Evolutionary conservation across 2,329 filamentous ascomycete genomes (phyloP), one percentile per base, ranked within the genome.

Genomic region (Pseudomassariella vexata): DNA sequence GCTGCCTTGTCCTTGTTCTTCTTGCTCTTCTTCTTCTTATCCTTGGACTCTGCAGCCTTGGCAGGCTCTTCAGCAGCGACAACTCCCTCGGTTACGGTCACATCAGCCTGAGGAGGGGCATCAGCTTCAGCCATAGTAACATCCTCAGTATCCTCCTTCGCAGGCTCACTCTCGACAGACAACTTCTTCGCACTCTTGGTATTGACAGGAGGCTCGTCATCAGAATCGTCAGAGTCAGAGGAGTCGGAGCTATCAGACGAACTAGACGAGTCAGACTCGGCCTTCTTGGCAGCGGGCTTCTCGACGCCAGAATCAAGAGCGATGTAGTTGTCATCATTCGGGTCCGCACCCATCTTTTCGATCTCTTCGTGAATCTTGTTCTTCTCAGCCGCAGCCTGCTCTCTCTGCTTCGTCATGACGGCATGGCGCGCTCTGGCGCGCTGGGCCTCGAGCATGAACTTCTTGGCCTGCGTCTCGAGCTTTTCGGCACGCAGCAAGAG

Each of bases 381-480:
- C 34, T 53, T 49, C 21, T 47, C 40, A 12, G 35, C 37, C 8
- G 47, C 45, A 22, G 48, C 44, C 30, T 51, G 37, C 49, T 56
- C 42, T 29, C 42, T 47, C 35, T 42, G 19, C 34, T 43, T 38
- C 17, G 50, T 47, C 9, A 56, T 41, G 18, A 40, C 30, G 24
- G 50, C 48, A 19, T 51, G 46, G 14, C 42, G 50, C 18, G 41
- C 54, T 28, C 46, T 45, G 10, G 48, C 47, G 35, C 54, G 57
- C 38, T 62, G 56, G 0, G 66, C 59, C 35, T 68, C 56, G 1
- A 45, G 47, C 42, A 64, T 43, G 20, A 72, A 38, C 49, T 61
- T 60, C 15, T 49, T 41, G 2, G 57, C 62, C 46, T 66, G 51
- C 3, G 44, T 46, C 45, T 66, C 59, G 21, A 66, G 52, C 45